These are phyloP conservation scores for Paspalum notatum DNA, from an alignment of 176 grass and related monocot genomes.

Conservation along the genomic window DNA sequence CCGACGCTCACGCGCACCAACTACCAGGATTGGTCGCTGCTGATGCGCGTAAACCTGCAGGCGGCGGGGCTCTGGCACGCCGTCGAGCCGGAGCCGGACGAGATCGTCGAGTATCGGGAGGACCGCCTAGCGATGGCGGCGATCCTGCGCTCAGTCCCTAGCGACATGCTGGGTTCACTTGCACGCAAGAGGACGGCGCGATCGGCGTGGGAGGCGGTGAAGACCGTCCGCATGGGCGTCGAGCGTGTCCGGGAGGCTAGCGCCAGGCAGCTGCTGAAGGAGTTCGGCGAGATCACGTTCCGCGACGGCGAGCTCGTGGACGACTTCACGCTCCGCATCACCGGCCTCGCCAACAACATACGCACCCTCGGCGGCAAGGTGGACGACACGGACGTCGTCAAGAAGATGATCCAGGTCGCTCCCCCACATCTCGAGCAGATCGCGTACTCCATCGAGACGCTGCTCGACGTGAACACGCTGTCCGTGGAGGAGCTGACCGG, in stretches of 20 bases:
- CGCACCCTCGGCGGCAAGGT: not conserved
- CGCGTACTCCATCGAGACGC: not conserved
- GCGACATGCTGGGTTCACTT: no score
- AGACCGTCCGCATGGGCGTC: not conserved
- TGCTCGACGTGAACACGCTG: no score
- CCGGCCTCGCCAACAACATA: not conserved
- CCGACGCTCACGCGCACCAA: no score
- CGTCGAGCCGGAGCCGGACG: no score
- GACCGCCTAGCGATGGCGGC: not conserved
- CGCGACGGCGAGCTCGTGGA: not conserved
- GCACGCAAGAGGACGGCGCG: no score
- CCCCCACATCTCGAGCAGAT: not conserved
- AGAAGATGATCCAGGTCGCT: not conserved
- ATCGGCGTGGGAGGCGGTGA: not conserved
- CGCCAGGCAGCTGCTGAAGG: not conserved
- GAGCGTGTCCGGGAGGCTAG: not conserved
- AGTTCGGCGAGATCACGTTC: not conserved
- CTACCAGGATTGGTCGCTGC: no score
- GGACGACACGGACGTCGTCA: not conserved
- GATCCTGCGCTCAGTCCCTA: not conserved
- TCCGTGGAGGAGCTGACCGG: not conserved
- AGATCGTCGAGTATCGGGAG: not conserved
- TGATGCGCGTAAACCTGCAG: no score
- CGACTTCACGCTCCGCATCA: not conserved
- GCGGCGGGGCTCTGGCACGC: no score